Evolutionary conservation across 1,284 basidiomycete genomes (phyloP).

Genomic region (Boletus nobilissimus): DNA sequence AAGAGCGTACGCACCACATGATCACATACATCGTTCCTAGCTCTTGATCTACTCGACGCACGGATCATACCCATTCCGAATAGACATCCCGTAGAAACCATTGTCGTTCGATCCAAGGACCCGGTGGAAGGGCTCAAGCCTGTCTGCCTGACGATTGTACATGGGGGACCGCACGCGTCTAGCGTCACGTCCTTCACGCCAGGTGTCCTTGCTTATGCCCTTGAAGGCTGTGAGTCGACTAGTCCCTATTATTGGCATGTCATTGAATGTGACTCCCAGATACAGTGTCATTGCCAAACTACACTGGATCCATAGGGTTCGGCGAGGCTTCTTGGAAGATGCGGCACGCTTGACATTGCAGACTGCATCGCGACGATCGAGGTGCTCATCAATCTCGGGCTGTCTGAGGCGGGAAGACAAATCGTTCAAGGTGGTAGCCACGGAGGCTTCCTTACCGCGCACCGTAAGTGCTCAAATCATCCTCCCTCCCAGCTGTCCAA

Average conservation of each 20-base stretch:
- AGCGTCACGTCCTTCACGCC: conserved; percentile 61
- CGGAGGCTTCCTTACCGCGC: conserved; percentile 74
- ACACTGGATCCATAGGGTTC: conserved; percentile 73
- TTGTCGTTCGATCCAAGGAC: conserved; percentile 55
- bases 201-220: conserved; percentile 56
- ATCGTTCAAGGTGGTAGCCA: conserved; percentile 77
- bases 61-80: conserved; percentile 59
- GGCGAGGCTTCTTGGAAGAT: conserved; percentile 63
- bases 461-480: conserved; percentile 57
- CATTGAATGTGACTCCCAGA: conserved; percentile 50
- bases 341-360: conserved; percentile 73
- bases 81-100: conserved; percentile 61
- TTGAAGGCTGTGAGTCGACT: conserved; percentile 66
- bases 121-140: conserved; percentile 38
- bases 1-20: conserved; percentile 49
- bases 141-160: conserved; percentile 64
- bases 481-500: conserved; percentile 2
- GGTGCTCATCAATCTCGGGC: conserved; percentile 60
- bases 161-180: conserved; percentile 75
- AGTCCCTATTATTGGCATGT: background rate
- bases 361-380: conserved; percentile 67
- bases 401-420: conserved; percentile 60
- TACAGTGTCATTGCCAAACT: conserved; percentile 71
- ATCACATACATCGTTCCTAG: conserved; percentile 13
- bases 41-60: conserved; percentile 53